Base-by-base conservation (phyloP, 805 yeast genomes). In the Schwanniomyces sp. region DNA sequence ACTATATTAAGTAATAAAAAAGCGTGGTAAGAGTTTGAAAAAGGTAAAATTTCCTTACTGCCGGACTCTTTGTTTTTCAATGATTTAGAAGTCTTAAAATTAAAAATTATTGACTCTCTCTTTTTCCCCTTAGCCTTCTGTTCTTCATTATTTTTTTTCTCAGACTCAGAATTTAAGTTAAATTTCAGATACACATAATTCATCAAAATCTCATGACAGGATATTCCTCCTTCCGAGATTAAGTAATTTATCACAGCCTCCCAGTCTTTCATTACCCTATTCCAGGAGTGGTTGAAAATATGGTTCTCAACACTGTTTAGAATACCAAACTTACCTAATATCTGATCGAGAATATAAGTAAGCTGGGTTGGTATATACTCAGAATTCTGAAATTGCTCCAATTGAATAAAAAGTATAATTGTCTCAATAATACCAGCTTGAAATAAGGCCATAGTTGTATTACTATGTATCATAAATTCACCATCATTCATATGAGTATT, bases 371-470 rank as follows among this genome's bases (percentile, higher is more conserved):
- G 55, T 27, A 71, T 59, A 45, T 55, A 73, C n/a, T 70, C 74
- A 0, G 64, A 54, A 43, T 68, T 60, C 46, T 70, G 77, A 41
- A 72, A 65, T 51, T 67, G 74, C 47, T 70, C 73, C 14, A 74
- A 57, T 52, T 73, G 77, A 29, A 70, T 51, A 48, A 70, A 72
- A 36, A 69, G 52, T 6, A 72, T 55, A 14, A 73, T 41, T 0
- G 74, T 45, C 51, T 72, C 75, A 7, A 62, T 57, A 1, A 64
- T 47, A 11, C 75, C 69, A 1, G 63, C 52, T 45, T 72, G 74
- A 27, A 51, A 52, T 14, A 67, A 54, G 5, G 53, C 44, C 21
- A 50, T 46, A 18, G 57, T 61, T 2, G 63, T 51, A 40, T 55
- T 55, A 2, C 56, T 11, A 10, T 55, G 42, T 21, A 66, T 59